Base-by-base conservation (phyloP, 148 eudicot species). In the Fagopyrum esculentum region DNA sequence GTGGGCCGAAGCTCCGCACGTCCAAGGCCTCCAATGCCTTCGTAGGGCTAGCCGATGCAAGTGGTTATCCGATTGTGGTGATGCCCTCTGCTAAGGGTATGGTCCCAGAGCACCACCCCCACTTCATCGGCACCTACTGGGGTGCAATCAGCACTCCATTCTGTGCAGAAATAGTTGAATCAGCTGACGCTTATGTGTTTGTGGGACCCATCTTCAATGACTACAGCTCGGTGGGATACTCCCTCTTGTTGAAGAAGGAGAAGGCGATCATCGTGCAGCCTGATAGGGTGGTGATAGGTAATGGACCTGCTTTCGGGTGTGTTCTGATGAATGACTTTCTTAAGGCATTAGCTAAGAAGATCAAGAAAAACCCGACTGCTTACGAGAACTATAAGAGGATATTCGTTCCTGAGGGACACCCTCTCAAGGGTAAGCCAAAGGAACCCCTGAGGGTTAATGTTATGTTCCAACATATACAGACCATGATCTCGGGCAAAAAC, bases 221-320 rank as follows among this genome's bases (percentile, higher is more conserved):
- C 82, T 91, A 89, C 80, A 91, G 94, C 80, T 91, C 94, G 2
- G 94, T 91, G 48, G 97, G 97, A 8, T 91, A 91, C 79, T 91
- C 97, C 3, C 76, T 91, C 29, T 90, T 91, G 71, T 86, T 91
- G 69, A 91, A 89, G 81, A 88, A 68, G 64, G 93, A 91, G 81
- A 91, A 91, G 85, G 90, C 91, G 0, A 84, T 91, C 50, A 73
- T 89, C 1, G 86, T 91, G 69, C 90, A 89, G 76, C 92, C 94
- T 59, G 88, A 91, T 60, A 90, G 97, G 22, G 92, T 91, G 16
- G 80, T 80, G 40, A 80, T 91, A 12, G 97, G 79, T 0, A 89
- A 88, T 72, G 97, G 97, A 1, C 94, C 97, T 5, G 76, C 92
- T 19, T 91, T 85, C 74, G 94, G 97, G 0, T 88, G 94, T 76